Base-by-base conservation (phyloP, 2,329 filamentous ascomycete genomes). In the Neofusicoccum kwambonambiense region DNA sequence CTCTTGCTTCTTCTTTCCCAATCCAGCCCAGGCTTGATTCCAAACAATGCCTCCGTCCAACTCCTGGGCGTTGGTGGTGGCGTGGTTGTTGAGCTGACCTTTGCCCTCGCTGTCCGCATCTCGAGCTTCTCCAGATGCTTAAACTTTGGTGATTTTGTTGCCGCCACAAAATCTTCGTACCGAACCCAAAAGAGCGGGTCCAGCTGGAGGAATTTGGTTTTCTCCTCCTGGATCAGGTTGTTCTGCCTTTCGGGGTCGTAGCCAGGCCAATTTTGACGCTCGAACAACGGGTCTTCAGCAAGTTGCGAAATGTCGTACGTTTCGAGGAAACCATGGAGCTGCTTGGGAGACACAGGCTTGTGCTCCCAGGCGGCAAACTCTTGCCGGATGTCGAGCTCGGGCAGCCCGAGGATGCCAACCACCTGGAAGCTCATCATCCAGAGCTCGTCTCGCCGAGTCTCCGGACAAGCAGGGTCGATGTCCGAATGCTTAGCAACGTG, bases 381-480 rank as follows among this genome's bases (percentile, higher is more conserved):
- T 17, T 69, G 68, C 19, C 73, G 70, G 11, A 78, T 70, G 60
- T 79, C 76, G 8, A 77, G 75, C 60, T 78, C 76, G 5, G 75
- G 72, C 6, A 79, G 71, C 9, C 77, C 77, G 8, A 79, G 76
- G 47, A 79, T 76, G 47, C 77, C 77, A 1, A 75, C 76, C 7
- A 73, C 69, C 65, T 79, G 76, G 66, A 77, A 79, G 5, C 75
- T 76, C 67, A 75, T 72, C 62, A 79, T 72, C 66, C 77, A 79
- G 1, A 70, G 70, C 64, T 74, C 52, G 17, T 72, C 69, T 9
- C 69, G 15, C 67, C 49, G 39, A 67, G 66, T n/a, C 49, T 50
- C 35, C 65, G 65, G 45, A 66, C 67, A 13, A 31, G 54, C 17
- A 35, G 50, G 22, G 64, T 67, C 56, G 67, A 68, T 49, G 77